phyloP scores from a whole-genome alignment of 129 eudicot species.

The Chrysanthemum makinoi region DNA sequence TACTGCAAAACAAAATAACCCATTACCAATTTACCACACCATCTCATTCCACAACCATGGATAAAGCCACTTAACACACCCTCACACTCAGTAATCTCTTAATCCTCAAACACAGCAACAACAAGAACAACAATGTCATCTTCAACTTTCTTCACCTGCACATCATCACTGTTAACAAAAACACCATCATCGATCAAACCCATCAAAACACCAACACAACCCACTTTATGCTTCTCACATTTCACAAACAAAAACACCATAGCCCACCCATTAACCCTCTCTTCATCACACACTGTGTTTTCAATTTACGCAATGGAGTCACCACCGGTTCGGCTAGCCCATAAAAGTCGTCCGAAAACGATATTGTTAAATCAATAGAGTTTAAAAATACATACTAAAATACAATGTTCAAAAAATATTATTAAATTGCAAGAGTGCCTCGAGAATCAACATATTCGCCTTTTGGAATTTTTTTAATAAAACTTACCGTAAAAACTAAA shows the following conservation, averaged over 20 bases:
- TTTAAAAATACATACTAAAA: too few species aligned
- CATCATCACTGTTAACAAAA: constrained; percentile 28
- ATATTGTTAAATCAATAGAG: too few species aligned
- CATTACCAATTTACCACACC: background rate
- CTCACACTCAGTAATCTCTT: constrained; percentile 24
- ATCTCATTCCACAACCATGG: background rate
- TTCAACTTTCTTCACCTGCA: constrained; percentile 35
- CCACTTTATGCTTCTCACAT: constrained; percentile 15
- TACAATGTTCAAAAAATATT: too few species aligned
- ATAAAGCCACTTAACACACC: background rate
- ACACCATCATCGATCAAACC: constrained; percentile 24
- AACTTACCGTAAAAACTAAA: too few species aligned
- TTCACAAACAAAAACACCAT: constrained; percentile 27
- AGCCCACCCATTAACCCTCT: constrained; percentile 44
- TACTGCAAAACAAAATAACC: constrained; percentile 4
- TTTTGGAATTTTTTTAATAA: too few species aligned
- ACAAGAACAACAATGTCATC: constrained; percentile 42
- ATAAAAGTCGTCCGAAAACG: too few species aligned
- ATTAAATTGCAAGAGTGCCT: too few species aligned
- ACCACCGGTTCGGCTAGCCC: too few species aligned
- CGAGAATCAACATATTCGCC: too few species aligned
- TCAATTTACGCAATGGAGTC: too few species aligned
- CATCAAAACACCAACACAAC: background rate
- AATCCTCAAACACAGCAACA: constrained; percentile 24
- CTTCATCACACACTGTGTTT: too few species aligned